These are phyloP conservation scores for Fusarium sp. DNA, from an alignment of 2,329 filamentous ascomycete species.

Conservation along the genomic window DNA sequence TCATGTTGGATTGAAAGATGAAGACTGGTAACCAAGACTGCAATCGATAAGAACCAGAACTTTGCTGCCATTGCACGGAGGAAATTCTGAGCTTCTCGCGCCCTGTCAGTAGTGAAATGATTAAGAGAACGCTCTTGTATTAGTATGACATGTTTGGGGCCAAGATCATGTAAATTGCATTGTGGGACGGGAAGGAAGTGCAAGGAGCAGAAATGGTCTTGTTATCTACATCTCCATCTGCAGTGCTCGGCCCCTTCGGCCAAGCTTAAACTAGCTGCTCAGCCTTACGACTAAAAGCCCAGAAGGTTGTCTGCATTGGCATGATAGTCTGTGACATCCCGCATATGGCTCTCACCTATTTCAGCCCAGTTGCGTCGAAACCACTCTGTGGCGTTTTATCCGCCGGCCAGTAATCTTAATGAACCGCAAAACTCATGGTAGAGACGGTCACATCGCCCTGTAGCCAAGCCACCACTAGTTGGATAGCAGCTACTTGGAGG, in stretches of 20 bases:
- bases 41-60: neutral
- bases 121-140: fast-evolving
- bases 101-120: fast-evolving
- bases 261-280: too few relatives aligned
- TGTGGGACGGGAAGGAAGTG: neutral
- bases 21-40: neutral
- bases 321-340: neutral
- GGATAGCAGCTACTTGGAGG: neutral
- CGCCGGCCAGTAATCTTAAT: neutral
- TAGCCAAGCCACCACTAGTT: neutral
- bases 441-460: neutral
- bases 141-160: neutral
- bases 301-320: fast-evolving
- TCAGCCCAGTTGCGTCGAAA: neutral
- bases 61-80: neutral
- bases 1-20: neutral
- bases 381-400: too few relatives aligned
- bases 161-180: fast-evolving
- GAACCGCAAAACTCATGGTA: fast-evolving
- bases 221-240: neutral
- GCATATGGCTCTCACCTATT: neutral
- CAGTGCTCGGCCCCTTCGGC: neutral
- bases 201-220: neutral
- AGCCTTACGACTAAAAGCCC: neutral
- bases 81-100: fast-evolving